Evolutionary conservation across 2,329 filamentous ascomycete genomes (phyloP).

Genomic region (Tolypocladium sp.): DNA sequence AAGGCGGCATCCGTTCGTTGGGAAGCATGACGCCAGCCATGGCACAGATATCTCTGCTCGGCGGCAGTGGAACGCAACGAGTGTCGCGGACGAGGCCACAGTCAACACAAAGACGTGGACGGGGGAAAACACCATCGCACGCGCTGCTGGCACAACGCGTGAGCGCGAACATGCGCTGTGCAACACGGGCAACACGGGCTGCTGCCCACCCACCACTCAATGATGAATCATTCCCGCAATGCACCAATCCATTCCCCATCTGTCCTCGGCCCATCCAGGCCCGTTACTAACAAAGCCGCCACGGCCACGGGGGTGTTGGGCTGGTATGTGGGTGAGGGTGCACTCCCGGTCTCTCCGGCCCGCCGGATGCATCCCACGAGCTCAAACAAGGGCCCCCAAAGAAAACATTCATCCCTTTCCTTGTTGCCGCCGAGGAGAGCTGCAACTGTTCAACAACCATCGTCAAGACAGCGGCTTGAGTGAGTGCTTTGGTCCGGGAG

Average conservation of each 20-base stretch:
- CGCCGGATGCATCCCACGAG: not conserved
- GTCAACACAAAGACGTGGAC: not conserved
- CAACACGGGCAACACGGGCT: not conserved
- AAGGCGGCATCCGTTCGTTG: not conserved
- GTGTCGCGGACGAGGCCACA: not conserved
- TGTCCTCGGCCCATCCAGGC: not conserved
- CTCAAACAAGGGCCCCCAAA: slow-evolving; percentile 1
- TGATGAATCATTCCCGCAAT: not conserved
- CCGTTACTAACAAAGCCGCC: not conserved
- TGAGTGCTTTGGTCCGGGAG: not conserved
- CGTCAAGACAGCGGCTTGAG: not conserved
- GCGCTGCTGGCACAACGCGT: not conserved
- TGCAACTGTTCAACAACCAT: not conserved
- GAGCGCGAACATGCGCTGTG: not conserved
- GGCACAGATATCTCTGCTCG: not conserved
- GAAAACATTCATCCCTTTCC: slow-evolving; percentile 6
- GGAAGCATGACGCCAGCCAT: not conserved
- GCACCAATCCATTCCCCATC: not conserved
- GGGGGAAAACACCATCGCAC: not conserved
- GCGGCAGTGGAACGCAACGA: not conserved
- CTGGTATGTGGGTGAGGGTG: not conserved
- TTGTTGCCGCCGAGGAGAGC: not conserved
- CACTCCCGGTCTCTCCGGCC: not conserved
- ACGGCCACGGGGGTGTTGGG: not conserved
- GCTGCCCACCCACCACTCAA: not conserved